These are phyloP conservation scores for Akanthomyces lecanii DNA, from an alignment of 2,329 filamentous ascomycete genomes.

Conservation along the genomic window DNA sequence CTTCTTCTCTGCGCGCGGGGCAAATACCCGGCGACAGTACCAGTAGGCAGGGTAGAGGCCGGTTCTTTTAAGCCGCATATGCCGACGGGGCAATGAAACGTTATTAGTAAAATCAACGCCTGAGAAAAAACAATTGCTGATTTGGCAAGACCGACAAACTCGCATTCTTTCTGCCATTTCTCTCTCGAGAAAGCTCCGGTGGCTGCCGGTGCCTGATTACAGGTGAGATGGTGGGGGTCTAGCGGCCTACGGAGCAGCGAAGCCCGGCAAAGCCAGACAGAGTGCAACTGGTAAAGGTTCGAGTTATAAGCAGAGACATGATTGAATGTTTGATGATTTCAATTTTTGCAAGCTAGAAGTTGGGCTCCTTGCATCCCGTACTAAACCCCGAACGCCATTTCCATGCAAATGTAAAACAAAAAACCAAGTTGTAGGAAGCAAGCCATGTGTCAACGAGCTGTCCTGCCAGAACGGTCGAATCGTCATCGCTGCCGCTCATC, in stretches of 20 bases:
- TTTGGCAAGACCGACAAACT: background rate
- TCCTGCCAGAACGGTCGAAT: background rate
- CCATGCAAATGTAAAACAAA: background rate
- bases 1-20: background rate
- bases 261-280: background rate
- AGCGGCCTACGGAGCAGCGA: background rate
- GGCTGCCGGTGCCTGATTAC: background rate
- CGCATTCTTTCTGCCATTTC: background rate
- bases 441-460: background rate
- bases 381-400: background rate
- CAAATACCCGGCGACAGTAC: background rate
- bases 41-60: background rate
- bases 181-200: background rate
- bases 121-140: background rate
- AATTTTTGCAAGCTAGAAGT: background rate
- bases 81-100: background rate
- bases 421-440: background rate
- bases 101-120: background rate
- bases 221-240: background rate
- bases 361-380: too few relatives aligned
- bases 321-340: background rate
- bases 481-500: background rate
- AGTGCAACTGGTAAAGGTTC: background rate
- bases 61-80: background rate
- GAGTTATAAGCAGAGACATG: background rate